Evolutionary conservation across 2,329 filamentous ascomycete species (phyloP), one percentile per base, ranked within the genome.

Genomic region (Zymoseptoria crescenta): DNA sequence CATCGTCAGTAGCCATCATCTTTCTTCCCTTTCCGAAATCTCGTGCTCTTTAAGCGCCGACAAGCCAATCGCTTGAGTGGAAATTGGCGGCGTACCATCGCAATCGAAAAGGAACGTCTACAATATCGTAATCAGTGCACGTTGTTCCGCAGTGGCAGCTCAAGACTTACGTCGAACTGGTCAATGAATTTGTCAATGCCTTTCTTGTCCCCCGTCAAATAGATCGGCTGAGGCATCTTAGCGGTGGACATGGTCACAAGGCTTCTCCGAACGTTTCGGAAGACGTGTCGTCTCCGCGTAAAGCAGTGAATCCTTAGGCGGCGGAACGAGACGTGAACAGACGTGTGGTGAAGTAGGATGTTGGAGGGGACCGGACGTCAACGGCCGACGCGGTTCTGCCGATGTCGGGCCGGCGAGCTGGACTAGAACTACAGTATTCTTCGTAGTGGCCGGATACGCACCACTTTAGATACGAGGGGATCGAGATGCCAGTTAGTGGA

Each of bases 71-170:
- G 10, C 16, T 41, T 16, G 35, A n/a, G n/a, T 16, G 9, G 19
- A 9, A 4, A 52, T 27, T 8, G 51, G 24, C 30, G 24, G 50
- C 80, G 69, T 79, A 96, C 93, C 94, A 84, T 99, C 94, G 77
- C 94, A 99, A 74, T 99, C 94, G 70, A 99, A 90, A 10, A 99
- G 80, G 72, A 99, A 97, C 41, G 89, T 86, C 91, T 96, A 56
- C 30, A 54, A 24, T 28, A 52, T 56, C 21, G 45, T 16, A 45
- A 16, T 62, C 56, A 60, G 60, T 53, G 24, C 21, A 48, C 16
- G 16, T 45, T 16, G 10, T 45, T 45, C 35, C 13, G n/a, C n/a
- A 45, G 5, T n/a, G 1, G 35, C 35, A 45, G 35, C 35, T 45
- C 35, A 45, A 45, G 27, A 80, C 91, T 76, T 59, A 72, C 94